Base-by-base conservation (phyloP, 345 rosid species). In the Anastatica hierochuntica region DNA sequence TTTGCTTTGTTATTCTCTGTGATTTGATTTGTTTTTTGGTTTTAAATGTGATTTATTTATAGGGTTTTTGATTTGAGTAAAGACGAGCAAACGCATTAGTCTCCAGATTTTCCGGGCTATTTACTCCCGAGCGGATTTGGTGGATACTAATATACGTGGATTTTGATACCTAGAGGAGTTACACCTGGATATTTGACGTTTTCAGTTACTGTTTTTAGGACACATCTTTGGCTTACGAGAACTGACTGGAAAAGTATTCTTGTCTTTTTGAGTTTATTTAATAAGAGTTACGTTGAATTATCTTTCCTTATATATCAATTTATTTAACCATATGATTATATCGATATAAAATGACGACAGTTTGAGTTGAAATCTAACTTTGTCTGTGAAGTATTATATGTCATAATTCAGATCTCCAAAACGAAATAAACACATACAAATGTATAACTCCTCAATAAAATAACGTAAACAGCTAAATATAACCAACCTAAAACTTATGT, bases 151-250 rank as follows among this genome's bases (percentile, higher is more conserved):
- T n/a, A 45, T 64, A 43, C 41, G 43, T 42, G 34, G 43, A 7
- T 11, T 35, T 36, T 20, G 14, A 29, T 21, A 9, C 19, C 35
- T 14, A 10, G 31, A 43, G 14, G 53, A 57, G 64, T 43, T 45
- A 53, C 70, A 66, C 48, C 42, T 66, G 40, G 47, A 58, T 30
- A 2, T 27, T 66, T 66, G 70, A 66, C 64, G 9, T 12, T 16
- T 58, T 50, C 59, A 65, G 53, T 49, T 57, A 35, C 70, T 65
- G 35, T 35, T 42, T 40, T 35, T 15, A 35, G 46, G 70, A 65
- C 70, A 65, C 64, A 57, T 57, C 64, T 58, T 64, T 36, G 42
- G 63, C 19, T 43, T 23, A 7, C 27, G 53, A 42, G 63, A 56
- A 41, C 34, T 49, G 37, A 35, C 36, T 43, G 46, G 34, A 43